Base-by-base conservation (phyloP, 2,329 filamentous ascomycete genomes). In the Claviceps pusilla region DNA sequence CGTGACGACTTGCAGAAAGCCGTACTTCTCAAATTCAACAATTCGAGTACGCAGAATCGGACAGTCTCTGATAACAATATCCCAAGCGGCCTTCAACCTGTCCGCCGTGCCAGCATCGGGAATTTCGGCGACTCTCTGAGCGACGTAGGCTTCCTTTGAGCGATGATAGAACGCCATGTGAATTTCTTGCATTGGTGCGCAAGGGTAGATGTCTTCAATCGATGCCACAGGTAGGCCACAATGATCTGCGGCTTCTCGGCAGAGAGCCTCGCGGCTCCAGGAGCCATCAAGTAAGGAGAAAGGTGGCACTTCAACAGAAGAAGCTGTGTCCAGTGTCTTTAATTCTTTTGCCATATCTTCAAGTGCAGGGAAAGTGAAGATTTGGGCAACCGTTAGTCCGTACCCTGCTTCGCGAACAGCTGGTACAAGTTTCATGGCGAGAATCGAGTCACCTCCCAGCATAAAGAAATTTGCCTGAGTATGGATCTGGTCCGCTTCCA, bases 171-270 rank as follows among this genome's bases (percentile, higher is more conserved):
- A 49, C 3, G 59, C 56, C 31, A 62, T 50, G 28, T 61, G 54
- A 7, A 57, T 58, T 24, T 61, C 56, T 48, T 63, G 61, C 11
- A 62, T 53, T 1, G 61, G 56, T 11, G 61, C 60, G 45, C 60
- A 62, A 2, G 60, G 61, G n/a, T 59, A 56, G 10, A 61, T 53
- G 48, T 63, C 61, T 16, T 58, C 49, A 11, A 63, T 51, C 10
- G 50, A 47, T 6, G 51, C 37, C 5, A 55, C 50, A 3, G 39
- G 24, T 9, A 61, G 52, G 4, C 48, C 54, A 29, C 61, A 63
- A 9, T 57, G 47, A 5, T 43, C 45, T 6, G 57, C 56, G 1
- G 55, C 57, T 42, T 54, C 53, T 12, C 5, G n/a, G 16, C 48
- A 28, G 16, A 48, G 35, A 16, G 42, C 24, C n/a, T 51, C 53